Conservation (phyloP, 2,329 filamentous ascomycete species). For the Alternaria ethzedia region DNA sequence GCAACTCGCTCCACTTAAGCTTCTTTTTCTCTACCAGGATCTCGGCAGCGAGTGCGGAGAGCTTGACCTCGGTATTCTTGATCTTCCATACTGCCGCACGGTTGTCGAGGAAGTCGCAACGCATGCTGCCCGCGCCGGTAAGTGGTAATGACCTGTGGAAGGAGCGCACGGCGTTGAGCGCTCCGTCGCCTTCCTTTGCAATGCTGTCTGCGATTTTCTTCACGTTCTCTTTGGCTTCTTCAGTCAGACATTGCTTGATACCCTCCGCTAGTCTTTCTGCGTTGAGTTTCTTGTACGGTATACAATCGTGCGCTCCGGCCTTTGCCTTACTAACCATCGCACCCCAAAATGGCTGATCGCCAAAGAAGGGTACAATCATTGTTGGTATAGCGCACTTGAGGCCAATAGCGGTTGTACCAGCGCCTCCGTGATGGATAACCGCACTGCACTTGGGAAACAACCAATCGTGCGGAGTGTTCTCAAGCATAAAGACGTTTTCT, state of each 20-base stretch:
- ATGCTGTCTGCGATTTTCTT: slow-evolving; percentile 67
- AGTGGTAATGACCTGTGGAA: slow-evolving; percentile 69
- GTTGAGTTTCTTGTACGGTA: slow-evolving; percentile 72
- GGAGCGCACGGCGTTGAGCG: slow-evolving; percentile 69
- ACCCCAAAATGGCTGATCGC: slow-evolving; percentile 81
- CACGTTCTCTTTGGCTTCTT: slow-evolving; percentile 65
- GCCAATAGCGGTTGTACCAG: slow-evolving; percentile 76
- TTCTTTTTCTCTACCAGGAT: slow-evolving; percentile 67
- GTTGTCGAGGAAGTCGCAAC: slow-evolving; percentile 70
- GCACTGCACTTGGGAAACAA: slow-evolving; percentile 71
- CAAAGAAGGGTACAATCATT: slow-evolving; percentile 81
- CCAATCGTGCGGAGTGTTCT: slow-evolving; percentile 79
- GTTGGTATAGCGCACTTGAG: slow-evolving; percentile 74
- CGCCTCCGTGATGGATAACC: slow-evolving; percentile 78
- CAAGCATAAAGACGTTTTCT: slow-evolving; percentile 73
- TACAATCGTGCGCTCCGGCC: slow-evolving; percentile 67
- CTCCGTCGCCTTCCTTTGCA: slow-evolving; percentile 68
- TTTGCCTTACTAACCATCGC: slow-evolving; percentile 68
- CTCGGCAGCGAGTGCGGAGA: slow-evolving; percentile 70
- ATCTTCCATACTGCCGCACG: slow-evolving; percentile 70
- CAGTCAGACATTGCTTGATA: slow-evolving; percentile 70
- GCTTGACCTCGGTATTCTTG: slow-evolving; percentile 64
- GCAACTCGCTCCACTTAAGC: slow-evolving; percentile 67
- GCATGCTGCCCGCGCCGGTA: slow-evolving; percentile 55
- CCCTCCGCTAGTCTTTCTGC: slow-evolving; percentile 71